phyloP scores from a whole-genome alignment of 2,329 filamentous ascomycete species.

The Neonectria ditissima region DNA sequence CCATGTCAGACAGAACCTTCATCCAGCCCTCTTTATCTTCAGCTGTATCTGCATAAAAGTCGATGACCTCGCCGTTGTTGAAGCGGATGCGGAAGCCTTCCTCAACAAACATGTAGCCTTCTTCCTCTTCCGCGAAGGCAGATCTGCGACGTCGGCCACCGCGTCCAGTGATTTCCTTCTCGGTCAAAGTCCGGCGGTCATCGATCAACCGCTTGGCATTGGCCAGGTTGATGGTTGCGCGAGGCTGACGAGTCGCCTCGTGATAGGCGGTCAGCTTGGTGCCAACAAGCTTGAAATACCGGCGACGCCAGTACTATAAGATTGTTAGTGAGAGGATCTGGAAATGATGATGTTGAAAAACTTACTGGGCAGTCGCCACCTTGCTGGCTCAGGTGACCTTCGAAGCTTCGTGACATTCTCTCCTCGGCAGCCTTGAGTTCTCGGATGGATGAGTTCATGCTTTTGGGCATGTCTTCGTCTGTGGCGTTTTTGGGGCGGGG shows the following conservation, averaged over 20 bases:
- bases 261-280: conserved; percentile 95
- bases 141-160: conserved; percentile 87
- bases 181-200: conserved; percentile 84
- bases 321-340: conserved; percentile 52
- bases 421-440: conserved; percentile 93
- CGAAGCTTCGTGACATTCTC: conserved; percentile 80
- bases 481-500: conserved; percentile 87
- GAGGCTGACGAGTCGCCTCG: conserved; percentile 92
- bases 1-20: conserved; percentile 81
- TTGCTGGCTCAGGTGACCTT: conserved; percentile 94
- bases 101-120: conserved; percentile 99
- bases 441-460: conserved; percentile 95
- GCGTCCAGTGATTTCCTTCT: conserved; percentile 83
- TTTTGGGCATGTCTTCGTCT: conserved; percentile 99
- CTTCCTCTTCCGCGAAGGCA: conserved; percentile 97
- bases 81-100: conserved; percentile 99
- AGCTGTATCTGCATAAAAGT: conserved; percentile 94
- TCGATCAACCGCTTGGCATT: conserved; percentile 96
- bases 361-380: conserved; percentile 97
- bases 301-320: conserved; percentile 90
- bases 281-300: conserved; percentile 94
- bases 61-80: conserved; percentile 97
- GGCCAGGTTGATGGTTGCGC: conserved; percentile 94
- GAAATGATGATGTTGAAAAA: conserved; percentile 35
- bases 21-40: conserved; percentile 96